Percentiles rank a stretch among this genome's conserved stretches.
These are phyloP conservation scores for Epichloe gansuensis DNA, from an alignment of 2,329 filamentous ascomycete genomes.

Conservation along the genomic window DNA sequence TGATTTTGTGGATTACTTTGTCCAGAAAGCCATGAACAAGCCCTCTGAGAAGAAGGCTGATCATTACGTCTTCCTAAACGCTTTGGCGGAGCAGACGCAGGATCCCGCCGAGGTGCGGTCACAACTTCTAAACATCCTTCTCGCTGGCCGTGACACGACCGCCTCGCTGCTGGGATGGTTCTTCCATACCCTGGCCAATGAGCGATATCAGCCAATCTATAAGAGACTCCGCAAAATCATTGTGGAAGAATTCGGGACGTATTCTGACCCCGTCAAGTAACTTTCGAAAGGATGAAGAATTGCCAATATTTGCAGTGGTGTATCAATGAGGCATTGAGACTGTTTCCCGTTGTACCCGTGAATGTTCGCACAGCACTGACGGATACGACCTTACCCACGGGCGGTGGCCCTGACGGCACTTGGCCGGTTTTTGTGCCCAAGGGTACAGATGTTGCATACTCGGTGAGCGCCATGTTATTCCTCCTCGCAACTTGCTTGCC, in stretches of 20 bases:
- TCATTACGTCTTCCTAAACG: conserved; percentile 21
- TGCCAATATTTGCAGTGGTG: conserved; percentile 12
- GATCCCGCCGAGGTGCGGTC: conserved; percentile 15
- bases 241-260: conserved; percentile 36
- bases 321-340: conserved; percentile 27
- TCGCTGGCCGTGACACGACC: conserved; percentile 45
- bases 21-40: conserved; percentile 48
- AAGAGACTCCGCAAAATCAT: conserved; percentile 29
- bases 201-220: conserved; percentile 24
- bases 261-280: neutral
- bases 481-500: too few species aligned
- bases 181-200: conserved; percentile 28
- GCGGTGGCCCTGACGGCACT: conserved; percentile 34
- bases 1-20: conserved; percentile 32
- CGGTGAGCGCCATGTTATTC: too few species aligned
- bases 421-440: conserved; percentile 35
- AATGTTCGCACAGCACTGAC: conserved; percentile 33
- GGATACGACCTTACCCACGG: conserved; percentile 37
- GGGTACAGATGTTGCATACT: conserved; percentile 29
- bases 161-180: conserved; percentile 37
- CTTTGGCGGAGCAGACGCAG: conserved; percentile 20
- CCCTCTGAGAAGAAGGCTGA: conserved; percentile 10
- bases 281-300: conserved; percentile 10
- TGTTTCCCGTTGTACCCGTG: conserved; percentile 34
- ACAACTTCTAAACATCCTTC: conserved; percentile 25